Evolutionary conservation across 305 asterid species (phyloP).

Genomic region (Solanum aculeatissimum): DNA sequence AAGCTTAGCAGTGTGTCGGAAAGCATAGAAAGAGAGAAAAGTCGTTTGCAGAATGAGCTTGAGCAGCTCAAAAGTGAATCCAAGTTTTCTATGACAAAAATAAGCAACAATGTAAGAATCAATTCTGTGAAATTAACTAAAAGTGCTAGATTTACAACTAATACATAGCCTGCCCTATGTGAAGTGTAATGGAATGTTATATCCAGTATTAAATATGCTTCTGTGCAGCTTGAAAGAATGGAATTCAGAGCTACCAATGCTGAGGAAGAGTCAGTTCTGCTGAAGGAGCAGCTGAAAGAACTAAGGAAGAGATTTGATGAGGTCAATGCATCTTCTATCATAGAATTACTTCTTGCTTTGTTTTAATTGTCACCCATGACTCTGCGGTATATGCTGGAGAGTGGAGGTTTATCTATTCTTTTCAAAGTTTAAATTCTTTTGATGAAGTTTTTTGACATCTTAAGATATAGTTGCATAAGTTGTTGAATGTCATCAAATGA

Average conservation of each 20-base stretch:
- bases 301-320: slow-evolving; percentile 49
- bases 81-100: slow-evolving; percentile 59
- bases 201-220: slow-evolving; percentile 6
- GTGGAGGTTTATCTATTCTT: background rate
- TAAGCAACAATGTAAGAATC: slow-evolving; percentile 59
- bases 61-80: slow-evolving; percentile 75
- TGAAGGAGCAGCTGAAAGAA: slow-evolving; percentile 58
- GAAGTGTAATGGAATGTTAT: background rate
- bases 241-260: slow-evolving; percentile 76
- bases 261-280: slow-evolving; percentile 57
- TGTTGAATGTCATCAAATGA: background rate
- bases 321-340: slow-evolving; percentile 27
- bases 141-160: background rate
- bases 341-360: background rate
- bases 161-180: background rate
- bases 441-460: background rate
- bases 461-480: background rate
- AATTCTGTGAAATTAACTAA: background rate
- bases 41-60: slow-evolving; percentile 64
- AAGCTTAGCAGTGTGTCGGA: slow-evolving; percentile 52
- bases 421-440: background rate
- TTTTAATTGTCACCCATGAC: background rate
- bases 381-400: background rate
- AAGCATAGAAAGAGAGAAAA: slow-evolving; percentile 61
- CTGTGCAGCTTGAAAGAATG: slow-evolving; percentile 73